Percentiles rank a stretch among this genome's conserved stretches.
Evolutionary conservation across 441 rosid species (phyloP).

Genomic region (Adansonia grandidieri): DNA sequence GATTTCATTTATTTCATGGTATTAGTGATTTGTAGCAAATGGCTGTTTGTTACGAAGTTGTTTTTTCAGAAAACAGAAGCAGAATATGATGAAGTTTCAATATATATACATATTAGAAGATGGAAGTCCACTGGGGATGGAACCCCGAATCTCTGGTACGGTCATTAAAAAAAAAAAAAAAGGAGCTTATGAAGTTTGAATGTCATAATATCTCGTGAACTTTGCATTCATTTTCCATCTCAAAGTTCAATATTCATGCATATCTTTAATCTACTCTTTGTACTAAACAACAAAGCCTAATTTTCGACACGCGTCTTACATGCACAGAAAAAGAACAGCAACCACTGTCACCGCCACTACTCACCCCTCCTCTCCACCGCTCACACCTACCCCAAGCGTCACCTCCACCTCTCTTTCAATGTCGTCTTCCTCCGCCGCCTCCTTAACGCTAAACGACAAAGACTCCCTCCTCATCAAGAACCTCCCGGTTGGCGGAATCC

Average conservation of each 20-base stretch:
- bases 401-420: not conserved
- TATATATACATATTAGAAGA: not conserved
- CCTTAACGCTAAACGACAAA: constrained; percentile 19
- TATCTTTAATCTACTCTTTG: not conserved
- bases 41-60: not conserved
- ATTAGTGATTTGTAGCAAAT: not conserved
- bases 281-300: not conserved
- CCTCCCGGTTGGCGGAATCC: constrained; percentile 65
- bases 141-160: constrained; percentile 84
- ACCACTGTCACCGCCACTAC: not conserved
- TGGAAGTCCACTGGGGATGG: constrained; percentile 73
- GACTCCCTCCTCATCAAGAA: constrained; percentile 55
- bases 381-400: not conserved
- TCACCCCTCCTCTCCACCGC: not conserved
- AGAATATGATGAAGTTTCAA: not conserved
- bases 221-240: not conserved
- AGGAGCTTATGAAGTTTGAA: too few species aligned
- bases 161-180: constrained; percentile 21
- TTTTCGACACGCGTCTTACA: constrained; percentile 21
- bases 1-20: not conserved
- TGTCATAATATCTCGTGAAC: too few species aligned
- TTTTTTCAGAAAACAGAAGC: constrained; percentile 15
- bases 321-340: not conserved
- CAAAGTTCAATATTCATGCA: not conserved
- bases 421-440: not conserved